A percentile compares a stretch with the other conserved stretches of the same genome.
Conservation (phyloP, 331 rosid genomes). For the Rosa hybrid region DNA sequence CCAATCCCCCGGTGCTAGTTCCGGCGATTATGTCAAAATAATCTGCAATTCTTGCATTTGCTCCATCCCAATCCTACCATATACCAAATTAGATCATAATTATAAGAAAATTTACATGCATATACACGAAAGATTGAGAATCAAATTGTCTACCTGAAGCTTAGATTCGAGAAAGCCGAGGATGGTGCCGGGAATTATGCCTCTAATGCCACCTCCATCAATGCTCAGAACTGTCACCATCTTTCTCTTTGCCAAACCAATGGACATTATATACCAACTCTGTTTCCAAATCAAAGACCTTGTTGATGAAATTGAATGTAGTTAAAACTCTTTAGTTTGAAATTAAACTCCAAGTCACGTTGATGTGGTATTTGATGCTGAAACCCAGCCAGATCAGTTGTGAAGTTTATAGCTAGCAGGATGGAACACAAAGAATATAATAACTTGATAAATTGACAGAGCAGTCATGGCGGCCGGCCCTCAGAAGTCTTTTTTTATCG, state of each 20-base stretch:
- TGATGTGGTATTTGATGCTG: not conserved
- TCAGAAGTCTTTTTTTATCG: not conserved
- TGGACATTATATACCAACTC: conserved; percentile 18
- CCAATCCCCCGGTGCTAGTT: conserved; percentile 48
- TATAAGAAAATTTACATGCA: not conserved
- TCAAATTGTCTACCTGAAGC: conserved; percentile 26
- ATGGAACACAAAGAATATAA: not conserved
- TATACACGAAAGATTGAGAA: not conserved
- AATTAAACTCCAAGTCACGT: not conserved
- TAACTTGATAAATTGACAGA: not conserved
- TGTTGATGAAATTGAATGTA: not conserved
- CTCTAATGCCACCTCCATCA: conserved; percentile 42
- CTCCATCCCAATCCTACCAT: conserved; percentile 32
- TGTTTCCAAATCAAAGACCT: not conserved
- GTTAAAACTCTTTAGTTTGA: too few species aligned
- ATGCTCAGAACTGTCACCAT: conserved; percentile 36
- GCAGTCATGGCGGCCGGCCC: not conserved
- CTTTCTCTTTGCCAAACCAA: conserved; percentile 10
- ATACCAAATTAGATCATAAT: not conserved
- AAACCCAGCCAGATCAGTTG: not conserved
- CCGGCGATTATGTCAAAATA: conserved; percentile 44
- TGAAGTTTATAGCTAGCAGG: not conserved
- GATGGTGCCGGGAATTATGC: conserved; percentile 34
- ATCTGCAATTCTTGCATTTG: conserved; percentile 39
- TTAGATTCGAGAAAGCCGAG: conserved; percentile 34